Evolutionary conservation across 2,329 filamentous ascomycete genomes (phyloP).

Genomic region (Raffaelea arxii): DNA sequence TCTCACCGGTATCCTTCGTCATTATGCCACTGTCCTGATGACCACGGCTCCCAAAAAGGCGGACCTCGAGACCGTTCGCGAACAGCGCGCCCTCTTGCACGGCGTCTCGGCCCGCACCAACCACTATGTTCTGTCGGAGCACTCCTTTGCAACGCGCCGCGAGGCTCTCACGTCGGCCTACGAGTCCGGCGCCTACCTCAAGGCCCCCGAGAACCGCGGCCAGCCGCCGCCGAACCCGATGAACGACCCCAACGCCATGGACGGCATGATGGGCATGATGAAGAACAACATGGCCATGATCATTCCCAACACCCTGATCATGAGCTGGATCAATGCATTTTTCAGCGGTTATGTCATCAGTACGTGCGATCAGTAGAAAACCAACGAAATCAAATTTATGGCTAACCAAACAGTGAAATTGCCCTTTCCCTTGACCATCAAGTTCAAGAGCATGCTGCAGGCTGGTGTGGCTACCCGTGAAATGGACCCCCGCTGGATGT

Average conservation of each 20-base stretch:
- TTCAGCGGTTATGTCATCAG: constrained; percentile 97
- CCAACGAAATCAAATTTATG: too few relatives aligned
- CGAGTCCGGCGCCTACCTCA: constrained; percentile 79
- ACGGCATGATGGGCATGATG: constrained; percentile 99
- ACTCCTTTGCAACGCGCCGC: constrained; percentile 71
- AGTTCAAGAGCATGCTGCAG: constrained; percentile 99
- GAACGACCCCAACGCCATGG: constrained; percentile 92
- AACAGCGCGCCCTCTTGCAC: constrained; percentile 76
- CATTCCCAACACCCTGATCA: constrained; percentile 95
- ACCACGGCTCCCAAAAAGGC: constrained; percentile 74
- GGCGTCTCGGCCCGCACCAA: constrained; percentile 80
- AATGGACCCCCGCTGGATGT: constrained; percentile 97
- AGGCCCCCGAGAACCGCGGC: constrained; percentile 76
- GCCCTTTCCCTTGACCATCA: constrained; percentile 92
- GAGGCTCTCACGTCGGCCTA: constrained; percentile 71
- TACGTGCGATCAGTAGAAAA: too few relatives aligned
- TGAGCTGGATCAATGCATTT: constrained; percentile 99
- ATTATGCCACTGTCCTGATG: constrained; percentile 92
- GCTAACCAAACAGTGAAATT: constrained; percentile 62
- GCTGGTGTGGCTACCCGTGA: constrained; percentile 92
- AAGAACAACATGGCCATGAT: constrained; percentile 99
- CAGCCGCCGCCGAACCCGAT: constrained; percentile 89
- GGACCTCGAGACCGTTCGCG: constrained; percentile 65
- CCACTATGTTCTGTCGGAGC: constrained; percentile 65
- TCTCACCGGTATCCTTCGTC: constrained; percentile 86